A percentile compares a stretch with the other conserved stretches of the same genome.
Evolutionary conservation across 176 grass and related monocot genomes (phyloP).

Genomic region (Musa troglodytarum): DNA sequence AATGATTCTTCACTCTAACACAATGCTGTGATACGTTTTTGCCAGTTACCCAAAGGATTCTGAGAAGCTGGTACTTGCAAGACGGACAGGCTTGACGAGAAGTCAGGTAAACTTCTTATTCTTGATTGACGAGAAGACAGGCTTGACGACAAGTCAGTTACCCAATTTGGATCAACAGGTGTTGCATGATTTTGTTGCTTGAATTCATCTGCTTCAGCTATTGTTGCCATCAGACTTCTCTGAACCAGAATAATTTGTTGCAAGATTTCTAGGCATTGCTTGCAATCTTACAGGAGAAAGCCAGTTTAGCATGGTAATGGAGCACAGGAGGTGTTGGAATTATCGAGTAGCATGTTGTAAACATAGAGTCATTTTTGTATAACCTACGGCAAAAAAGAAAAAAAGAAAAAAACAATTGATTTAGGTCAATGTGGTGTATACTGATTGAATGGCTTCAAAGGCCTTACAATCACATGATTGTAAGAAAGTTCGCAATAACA

Average conservation of each 20-base stretch:
- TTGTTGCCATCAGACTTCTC: not conserved
- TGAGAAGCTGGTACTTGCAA: constrained; percentile 83
- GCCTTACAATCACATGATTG: not conserved
- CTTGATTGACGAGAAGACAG: constrained; percentile 20
- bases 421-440: constrained; percentile 4
- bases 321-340: constrained; percentile 1
- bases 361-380: constrained; percentile 11
- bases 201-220: constrained; percentile 2
- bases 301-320: not conserved
- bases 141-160: constrained; percentile 91
- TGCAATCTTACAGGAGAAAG: not conserved
- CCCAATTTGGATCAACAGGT: constrained; percentile 39
- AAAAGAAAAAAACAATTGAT: not conserved
- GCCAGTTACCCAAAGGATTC: constrained; percentile 97
- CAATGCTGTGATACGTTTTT: constrained; percentile 1
- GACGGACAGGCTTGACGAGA: constrained; percentile 91
- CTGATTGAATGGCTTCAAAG: not conserved
- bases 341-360: constrained; percentile 10
- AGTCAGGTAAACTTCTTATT: constrained; percentile 48
- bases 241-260: constrained; percentile 7
- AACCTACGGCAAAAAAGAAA: not conserved
- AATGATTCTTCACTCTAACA: constrained; percentile 19
- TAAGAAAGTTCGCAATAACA: not conserved
- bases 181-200: constrained; percentile 95
- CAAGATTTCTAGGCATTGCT: not conserved